Percentiles rank a stretch among this genome's conserved stretches.
Conservation (phyloP, 2,329 filamentous ascomycete species). For the Gnomoniopsis smithogilvyi region DNA sequence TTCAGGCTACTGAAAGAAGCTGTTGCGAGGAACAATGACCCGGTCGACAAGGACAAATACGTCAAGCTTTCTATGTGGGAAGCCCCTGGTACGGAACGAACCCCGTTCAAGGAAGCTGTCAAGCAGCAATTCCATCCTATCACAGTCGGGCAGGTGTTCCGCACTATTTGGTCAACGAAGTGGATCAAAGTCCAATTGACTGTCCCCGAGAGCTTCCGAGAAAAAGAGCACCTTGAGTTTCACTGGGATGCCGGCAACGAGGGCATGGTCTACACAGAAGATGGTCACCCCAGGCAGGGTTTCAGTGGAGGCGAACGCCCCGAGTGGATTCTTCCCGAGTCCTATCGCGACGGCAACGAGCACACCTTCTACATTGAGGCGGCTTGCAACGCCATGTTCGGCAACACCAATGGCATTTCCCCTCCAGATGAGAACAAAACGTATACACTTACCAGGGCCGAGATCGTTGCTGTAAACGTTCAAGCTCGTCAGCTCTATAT, state of each 20-base stretch:
- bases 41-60: slow-evolving; percentile 47
- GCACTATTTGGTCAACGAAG: slow-evolving; percentile 95
- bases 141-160: slow-evolving; percentile 74
- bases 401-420: slow-evolving; percentile 84
- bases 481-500: slow-evolving; percentile 80
- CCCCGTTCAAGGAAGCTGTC: slow-evolving; percentile 82
- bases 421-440: slow-evolving; percentile 83
- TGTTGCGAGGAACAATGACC: slow-evolving; percentile 52
- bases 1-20: slow-evolving; percentile 70
- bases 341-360: slow-evolving; percentile 78
- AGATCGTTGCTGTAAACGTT: slow-evolving; percentile 86
- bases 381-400: slow-evolving; percentile 99
- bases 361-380: slow-evolving; percentile 96
- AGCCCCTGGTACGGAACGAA: slow-evolving; percentile 73
- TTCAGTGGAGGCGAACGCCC: slow-evolving; percentile 85
- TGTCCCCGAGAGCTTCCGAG: slow-evolving; percentile 67
- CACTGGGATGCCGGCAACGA: slow-evolving; percentile 97
- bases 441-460: slow-evolving; percentile 72
- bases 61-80: slow-evolving; percentile 86
- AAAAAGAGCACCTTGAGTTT: slow-evolving; percentile 85
- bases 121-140: slow-evolving; percentile 72
- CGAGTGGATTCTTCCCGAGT: slow-evolving; percentile 85
- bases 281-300: slow-evolving; percentile 88
- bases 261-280: slow-evolving; percentile 87
- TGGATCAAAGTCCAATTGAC: slow-evolving; percentile 88